Evolutionary conservation across 2,329 filamentous ascomycete species (phyloP), one percentile per base, ranked within the genome.

Genomic region (Mycosphaerella arachidis): DNA sequence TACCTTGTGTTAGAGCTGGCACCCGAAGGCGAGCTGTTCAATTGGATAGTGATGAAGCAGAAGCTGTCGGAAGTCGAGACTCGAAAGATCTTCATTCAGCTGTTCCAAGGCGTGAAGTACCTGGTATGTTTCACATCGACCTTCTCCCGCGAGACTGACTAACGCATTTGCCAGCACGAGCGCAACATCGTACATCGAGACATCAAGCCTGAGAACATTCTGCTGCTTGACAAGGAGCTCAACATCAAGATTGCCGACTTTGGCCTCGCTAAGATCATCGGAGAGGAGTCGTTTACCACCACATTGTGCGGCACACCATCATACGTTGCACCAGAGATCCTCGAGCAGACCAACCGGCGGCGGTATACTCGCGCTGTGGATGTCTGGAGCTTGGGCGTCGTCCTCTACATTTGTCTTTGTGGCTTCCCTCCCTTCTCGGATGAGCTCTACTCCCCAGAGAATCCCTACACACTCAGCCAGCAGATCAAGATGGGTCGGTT

Each of bases 371-470:
- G 92, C 70, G 92, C 92, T 3, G 94, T 99, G 9, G 94, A 99
- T 73, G 82, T 97, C 46, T 97, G 94, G 94, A 96, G 92, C 1
- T 82, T 97, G 0, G 94, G 94, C n/a, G 94, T 99, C 3, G 93
- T 99, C 3, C 82, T 99, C 27, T 99, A 97, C 76, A 97, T 97
- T 68, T 97, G 92, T 72, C 83, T 97, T 5, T 97, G 94, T 72
- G 94, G 94, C 37, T 97, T 97, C 71, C 94, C 93, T 4, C 94
- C 94, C 0, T 99, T 99, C 76, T 96, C 91, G 0, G 94, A 99
- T 70, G 94, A 99, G 76, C 85, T 97, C 0, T 90, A 87, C 76
- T 77, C 73, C 3, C 35, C 77, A 37, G 87, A 96, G 48, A 94
- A 92, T 66, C 94, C 94, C 1, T 97, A 91, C 72, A 91, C 84